Percentiles rank a stretch among this genome's conserved stretches.
Conservation (phyloP, 176 grass and related monocot genomes). For the Lolium multiflorum region DNA sequence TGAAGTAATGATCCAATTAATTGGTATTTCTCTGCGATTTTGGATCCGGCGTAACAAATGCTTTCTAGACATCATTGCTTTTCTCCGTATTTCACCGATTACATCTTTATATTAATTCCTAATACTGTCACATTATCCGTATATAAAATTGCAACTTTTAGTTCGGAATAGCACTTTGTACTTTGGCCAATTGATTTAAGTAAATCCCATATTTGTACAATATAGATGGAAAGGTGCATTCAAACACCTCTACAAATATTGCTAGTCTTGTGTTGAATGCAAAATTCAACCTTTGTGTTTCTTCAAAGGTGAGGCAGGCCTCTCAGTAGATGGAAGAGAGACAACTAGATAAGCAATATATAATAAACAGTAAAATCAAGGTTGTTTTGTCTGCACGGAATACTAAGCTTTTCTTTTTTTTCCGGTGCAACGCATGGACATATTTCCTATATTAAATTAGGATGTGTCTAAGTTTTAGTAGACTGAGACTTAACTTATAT, state of each 20-base stretch:
- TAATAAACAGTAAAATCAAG: too few species aligned
- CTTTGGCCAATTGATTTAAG: constrained; percentile 7
- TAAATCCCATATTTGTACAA: not conserved
- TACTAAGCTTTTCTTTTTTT: not conserved
- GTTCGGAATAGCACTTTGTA: constrained; percentile 6
- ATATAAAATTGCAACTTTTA: constrained; percentile 13
- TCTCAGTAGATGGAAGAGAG: too few species aligned
- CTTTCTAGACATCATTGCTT: not conserved
- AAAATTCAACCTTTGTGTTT: not conserved
- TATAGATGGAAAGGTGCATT: not conserved
- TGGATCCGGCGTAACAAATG: constrained; percentile 3
- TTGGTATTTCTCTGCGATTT: not conserved
- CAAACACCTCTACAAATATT: not conserved
- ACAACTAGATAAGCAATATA: too few species aligned
- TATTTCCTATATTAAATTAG: not conserved
- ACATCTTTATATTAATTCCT: not conserved
- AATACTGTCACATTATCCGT: not conserved
- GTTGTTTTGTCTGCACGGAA: too few species aligned
- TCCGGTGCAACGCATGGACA: not conserved
- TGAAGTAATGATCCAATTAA: too few species aligned
- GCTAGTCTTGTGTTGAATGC: not conserved
- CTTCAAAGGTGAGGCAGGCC: not conserved
- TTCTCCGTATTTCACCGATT: not conserved
- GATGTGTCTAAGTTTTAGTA: too few species aligned
- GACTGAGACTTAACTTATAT: too few species aligned